Conservation (phyloP, 306 rosid species). For the Quercus wislizeni region DNA sequence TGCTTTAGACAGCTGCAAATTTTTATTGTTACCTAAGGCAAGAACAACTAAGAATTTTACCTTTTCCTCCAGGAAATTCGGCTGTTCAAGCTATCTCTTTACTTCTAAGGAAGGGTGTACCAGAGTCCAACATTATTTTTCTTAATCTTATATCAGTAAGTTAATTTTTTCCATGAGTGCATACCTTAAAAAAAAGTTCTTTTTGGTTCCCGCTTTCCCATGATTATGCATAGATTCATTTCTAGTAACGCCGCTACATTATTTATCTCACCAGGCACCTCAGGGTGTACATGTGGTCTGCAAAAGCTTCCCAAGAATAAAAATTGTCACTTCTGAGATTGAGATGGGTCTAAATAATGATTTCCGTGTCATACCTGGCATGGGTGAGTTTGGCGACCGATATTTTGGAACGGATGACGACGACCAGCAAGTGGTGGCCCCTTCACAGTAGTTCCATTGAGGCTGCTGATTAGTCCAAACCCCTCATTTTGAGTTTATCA, state of each 20-base stretch:
- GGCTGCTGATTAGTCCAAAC: conserved; percentile 19
- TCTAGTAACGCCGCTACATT: background rate
- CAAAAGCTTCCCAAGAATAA: conserved; percentile 85
- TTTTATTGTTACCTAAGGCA: background rate
- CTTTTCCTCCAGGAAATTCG: conserved; percentile 66
- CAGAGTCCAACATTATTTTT: conserved; percentile 94
- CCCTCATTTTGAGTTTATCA: conserved; percentile 22
- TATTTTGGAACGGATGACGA: conserved; percentile 98
- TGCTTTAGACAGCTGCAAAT: background rate
- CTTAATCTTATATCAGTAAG: conserved; percentile 98
- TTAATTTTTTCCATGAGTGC: conserved; percentile 3
- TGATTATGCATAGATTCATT: background rate
- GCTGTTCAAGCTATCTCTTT: conserved; percentile 92
- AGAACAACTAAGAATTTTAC: background rate
- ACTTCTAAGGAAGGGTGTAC: conserved; percentile 81
- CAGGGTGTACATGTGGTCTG: conserved; percentile 90
- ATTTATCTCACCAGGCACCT: conserved; percentile 70
- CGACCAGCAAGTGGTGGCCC: conserved; percentile 44
- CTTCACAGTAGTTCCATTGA: conserved; percentile 33
- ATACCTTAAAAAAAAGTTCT: background rate
- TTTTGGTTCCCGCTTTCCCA: conserved; percentile 7
- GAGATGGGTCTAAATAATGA: conserved; percentile 78
- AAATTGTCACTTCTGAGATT: conserved; percentile 95
- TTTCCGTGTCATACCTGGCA: conserved; percentile 91
- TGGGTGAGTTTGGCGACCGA: conserved; percentile 99